A percentile compares a stretch with the other conserved stretches of the same genome.
Conservation (phyloP, 768 basidiomycete genomes). For the Rhodosporidiobolus sp. region DNA sequence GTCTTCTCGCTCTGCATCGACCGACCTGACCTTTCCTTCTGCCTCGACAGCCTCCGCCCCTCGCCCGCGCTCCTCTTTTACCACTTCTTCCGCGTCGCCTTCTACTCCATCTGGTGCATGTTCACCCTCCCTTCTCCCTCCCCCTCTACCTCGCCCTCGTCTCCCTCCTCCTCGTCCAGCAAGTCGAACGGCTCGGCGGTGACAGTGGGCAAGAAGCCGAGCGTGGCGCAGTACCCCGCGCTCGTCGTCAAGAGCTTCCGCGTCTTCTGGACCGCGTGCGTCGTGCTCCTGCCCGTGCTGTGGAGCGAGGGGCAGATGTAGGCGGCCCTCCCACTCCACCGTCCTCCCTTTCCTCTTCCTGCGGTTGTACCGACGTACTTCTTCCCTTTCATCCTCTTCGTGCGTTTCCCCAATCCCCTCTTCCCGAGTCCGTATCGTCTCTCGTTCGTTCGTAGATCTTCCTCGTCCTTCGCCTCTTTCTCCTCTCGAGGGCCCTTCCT, state of each 20-base stretch:
- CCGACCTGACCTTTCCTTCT: too few species aligned
- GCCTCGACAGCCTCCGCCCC: constrained; percentile 62
- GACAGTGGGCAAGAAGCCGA: constrained; percentile 16
- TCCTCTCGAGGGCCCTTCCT: background rate
- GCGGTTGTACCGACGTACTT: background rate
- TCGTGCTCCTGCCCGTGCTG: constrained; percentile 82
- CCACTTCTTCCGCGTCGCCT: constrained; percentile 93
- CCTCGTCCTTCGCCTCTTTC: background rate
- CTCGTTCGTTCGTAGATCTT: too few species aligned
- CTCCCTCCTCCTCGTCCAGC: too few species aligned
- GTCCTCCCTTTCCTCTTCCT: background rate
- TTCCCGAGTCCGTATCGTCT: too few species aligned
- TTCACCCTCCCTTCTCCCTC: constrained; percentile 61
- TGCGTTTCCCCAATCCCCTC: background rate
- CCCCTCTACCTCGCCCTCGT: background rate
- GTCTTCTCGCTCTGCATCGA: too few species aligned
- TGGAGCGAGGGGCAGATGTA: constrained; percentile 64
- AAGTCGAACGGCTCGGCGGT: too few species aligned
- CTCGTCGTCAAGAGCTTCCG: constrained; percentile 58
- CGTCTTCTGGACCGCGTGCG: constrained; percentile 81
- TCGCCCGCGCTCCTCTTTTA: constrained; percentile 74
- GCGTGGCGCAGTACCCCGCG: constrained; percentile 58
- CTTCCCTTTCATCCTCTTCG: background rate
- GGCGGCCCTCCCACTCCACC: background rate
- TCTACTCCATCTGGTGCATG: constrained; percentile 88